These are phyloP conservation scores for Backusella psychrophila DNA, from an alignment of 192 early-diverging fungal species.

Conservation along the genomic window DNA sequence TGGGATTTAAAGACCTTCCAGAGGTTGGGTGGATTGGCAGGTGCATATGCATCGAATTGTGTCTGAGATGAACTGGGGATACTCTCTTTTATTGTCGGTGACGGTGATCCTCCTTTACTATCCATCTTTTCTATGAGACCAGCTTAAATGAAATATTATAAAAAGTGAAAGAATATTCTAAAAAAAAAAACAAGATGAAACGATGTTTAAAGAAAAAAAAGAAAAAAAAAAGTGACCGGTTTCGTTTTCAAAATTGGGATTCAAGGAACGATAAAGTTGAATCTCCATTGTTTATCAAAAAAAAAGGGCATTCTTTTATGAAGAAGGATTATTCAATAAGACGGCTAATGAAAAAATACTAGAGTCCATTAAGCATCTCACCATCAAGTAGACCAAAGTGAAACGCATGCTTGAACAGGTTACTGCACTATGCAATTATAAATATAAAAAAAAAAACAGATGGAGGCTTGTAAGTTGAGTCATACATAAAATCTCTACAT, in stretches of 20 bases:
- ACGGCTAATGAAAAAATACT: too few relatives aligned
- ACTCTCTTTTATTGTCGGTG: neutral
- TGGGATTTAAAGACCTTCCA: conserved; percentile 14
- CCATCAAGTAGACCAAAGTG: too few relatives aligned
- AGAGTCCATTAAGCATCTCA: too few relatives aligned
- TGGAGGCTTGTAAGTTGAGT: too few relatives aligned
- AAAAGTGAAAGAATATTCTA: neutral
- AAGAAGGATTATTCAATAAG: too few relatives aligned
- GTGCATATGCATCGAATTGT: conserved; percentile 20
- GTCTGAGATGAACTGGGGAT: neutral
- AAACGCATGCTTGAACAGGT: too few relatives aligned
- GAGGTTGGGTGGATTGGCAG: conserved; percentile 1
- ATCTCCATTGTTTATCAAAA: neutral
- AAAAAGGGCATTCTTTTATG: neutral
- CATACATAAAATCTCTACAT: too few relatives aligned
- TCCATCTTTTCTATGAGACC: neutral
- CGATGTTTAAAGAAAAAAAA: neutral
- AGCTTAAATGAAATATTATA: neutral
- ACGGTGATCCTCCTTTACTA: conserved; percentile 2
- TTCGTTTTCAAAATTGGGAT: neutral
- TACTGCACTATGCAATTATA: too few relatives aligned
- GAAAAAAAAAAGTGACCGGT: neutral
- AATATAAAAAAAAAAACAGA: too few relatives aligned
- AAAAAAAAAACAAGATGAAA: neutral
- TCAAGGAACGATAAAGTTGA: neutral